A percentile compares a stretch with the other conserved stretches of the same genome.
phyloP scores from a whole-genome alignment of 345 rosid genomes.

The sweet orange (Citrus sinensis) region DVS_A1.0 CM039169.1:8554501-8555000 shows the following conservation, averaged over 20 bases:
- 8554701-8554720: neutral
- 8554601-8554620: too few relatives aligned
- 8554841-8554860: neutral
- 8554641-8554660: neutral
- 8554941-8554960: too few relatives aligned
- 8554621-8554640: neutral
- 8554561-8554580: too few relatives aligned
- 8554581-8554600: too few relatives aligned
- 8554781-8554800: neutral
- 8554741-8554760: neutral
- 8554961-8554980: too few relatives aligned
- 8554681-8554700: neutral
- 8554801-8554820: neutral
- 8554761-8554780: slow-evolving; percentile 1
- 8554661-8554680: neutral
- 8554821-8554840: neutral
- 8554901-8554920: too few relatives aligned
- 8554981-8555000: too few relatives aligned
- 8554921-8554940: too few relatives aligned
- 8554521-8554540: too few relatives aligned
- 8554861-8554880: neutral
- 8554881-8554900: neutral
- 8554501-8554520: too few relatives aligned
- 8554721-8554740: neutral
- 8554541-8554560: too few relatives aligned